Percentiles rank a stretch among this genome's conserved stretches.
phyloP scores from a whole-genome alignment of 2,329 filamentous ascomycete species.

The Xylariales sp. region DNA sequence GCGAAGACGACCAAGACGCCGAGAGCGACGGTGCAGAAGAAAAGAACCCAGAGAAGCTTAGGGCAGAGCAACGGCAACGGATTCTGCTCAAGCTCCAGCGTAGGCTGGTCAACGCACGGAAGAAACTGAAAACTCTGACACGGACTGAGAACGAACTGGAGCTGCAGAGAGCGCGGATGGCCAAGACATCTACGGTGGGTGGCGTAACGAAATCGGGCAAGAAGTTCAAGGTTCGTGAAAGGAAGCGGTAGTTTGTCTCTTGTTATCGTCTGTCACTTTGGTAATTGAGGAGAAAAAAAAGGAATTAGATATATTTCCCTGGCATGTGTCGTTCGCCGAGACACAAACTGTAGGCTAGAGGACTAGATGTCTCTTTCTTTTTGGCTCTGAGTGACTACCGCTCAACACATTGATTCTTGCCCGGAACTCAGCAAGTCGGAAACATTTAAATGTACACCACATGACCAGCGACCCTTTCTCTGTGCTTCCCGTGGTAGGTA shows the following conservation, averaged over 20 bases:
- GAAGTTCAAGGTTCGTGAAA: conserved; percentile 58
- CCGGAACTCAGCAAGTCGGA: too few species aligned
- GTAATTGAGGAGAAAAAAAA: too few species aligned
- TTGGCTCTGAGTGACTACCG: too few species aligned
- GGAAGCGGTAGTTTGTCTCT: conserved; percentile 57
- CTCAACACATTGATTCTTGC: too few species aligned
- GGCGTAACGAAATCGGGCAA: conserved; percentile 56
- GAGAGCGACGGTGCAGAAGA: conserved; percentile 27
- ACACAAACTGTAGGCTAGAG: too few species aligned
- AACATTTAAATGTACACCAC: too few species aligned
- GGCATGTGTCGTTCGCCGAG: too few species aligned
- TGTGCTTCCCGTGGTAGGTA: too few species aligned
- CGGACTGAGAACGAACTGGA: conserved; percentile 54
- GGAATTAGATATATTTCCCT: too few species aligned
- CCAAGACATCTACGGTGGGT: conserved; percentile 58
- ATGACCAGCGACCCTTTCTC: too few species aligned
- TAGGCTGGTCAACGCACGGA: conserved; percentile 45
- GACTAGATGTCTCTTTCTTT: too few species aligned
- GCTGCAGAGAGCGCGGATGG: conserved; percentile 58
- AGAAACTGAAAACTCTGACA: conserved; percentile 51
- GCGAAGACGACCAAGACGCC: conserved; percentile 29
- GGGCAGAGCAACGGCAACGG: conserved; percentile 34
- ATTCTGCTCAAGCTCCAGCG: conserved; percentile 39
- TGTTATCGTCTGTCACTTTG: too few species aligned
- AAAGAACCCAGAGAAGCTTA: conserved; percentile 26